Percentiles rank a stretch among this genome's conserved stretches.
phyloP scores from a whole-genome alignment of 139 green algal species.

The Chlamydomonas applanata region DNA sequence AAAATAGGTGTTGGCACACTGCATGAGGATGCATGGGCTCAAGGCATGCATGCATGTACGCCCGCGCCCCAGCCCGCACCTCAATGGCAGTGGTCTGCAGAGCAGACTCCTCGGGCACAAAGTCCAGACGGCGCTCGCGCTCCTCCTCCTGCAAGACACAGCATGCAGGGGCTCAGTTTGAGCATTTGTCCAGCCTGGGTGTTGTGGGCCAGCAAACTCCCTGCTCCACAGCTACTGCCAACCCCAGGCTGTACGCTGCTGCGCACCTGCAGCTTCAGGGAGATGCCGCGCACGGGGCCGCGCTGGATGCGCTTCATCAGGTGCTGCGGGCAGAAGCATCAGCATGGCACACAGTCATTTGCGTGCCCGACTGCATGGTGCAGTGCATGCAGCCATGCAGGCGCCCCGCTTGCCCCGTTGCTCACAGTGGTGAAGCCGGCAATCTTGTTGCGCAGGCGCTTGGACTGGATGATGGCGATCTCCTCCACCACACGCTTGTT shows the following conservation, averaged over 20 bases:
- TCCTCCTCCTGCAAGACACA: constrained; percentile 91
- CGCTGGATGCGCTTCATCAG: constrained; percentile 99
- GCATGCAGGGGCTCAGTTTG: background rate
- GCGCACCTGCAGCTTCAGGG: constrained; percentile 96
- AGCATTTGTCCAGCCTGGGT: too few species aligned
- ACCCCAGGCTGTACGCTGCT: constrained; percentile 1
- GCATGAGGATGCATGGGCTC: background rate
- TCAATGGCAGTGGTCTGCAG: constrained; percentile 93
- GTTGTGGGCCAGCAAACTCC: too few species aligned
- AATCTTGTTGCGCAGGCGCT: constrained; percentile 99
- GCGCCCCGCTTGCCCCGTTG: background rate
- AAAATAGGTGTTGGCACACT: background rate
- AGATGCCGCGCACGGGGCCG: constrained; percentile 98
- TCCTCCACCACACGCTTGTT: constrained; percentile 97
- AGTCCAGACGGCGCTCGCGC: constrained; percentile 98
- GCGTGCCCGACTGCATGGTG: background rate
- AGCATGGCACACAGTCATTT: background rate
- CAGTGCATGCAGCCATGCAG: background rate
- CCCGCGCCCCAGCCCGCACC: constrained; percentile 55
- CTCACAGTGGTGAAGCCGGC: constrained; percentile 97
- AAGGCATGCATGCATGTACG: background rate
- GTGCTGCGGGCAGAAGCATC: constrained; percentile 70
- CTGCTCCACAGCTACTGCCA: too few species aligned
- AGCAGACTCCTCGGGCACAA: constrained; percentile 96
- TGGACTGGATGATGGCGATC: constrained; percentile 96